These are phyloP conservation scores for Niebla homalea DNA, from an alignment of 495 filamentous ascomycete species.

Conservation along the genomic window DNA sequence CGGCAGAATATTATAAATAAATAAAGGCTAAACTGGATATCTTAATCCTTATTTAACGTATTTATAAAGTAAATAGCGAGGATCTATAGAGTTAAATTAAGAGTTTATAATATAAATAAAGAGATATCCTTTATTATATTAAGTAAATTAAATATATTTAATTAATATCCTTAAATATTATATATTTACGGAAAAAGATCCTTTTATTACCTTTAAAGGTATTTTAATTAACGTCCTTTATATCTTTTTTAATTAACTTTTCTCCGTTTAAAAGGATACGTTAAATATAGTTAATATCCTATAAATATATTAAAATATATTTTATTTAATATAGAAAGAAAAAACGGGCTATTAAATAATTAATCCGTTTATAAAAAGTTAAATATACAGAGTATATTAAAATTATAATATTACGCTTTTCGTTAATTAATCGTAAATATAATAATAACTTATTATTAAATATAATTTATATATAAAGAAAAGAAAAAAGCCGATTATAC, in stretches of 20 bases:
- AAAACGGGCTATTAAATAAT: slow-evolving; percentile 1
- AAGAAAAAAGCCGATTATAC: not conserved
- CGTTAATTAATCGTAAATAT: not conserved
- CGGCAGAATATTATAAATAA: not conserved
- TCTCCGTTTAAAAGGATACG: not conserved
- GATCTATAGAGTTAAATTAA: not conserved
- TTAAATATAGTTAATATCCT: not conserved
- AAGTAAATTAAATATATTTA: not conserved
- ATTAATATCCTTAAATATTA: slow-evolving; percentile 5
- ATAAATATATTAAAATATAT: not conserved
- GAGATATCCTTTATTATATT: not conserved
- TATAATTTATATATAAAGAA: not conserved
- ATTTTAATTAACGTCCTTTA: slow-evolving; percentile 6
- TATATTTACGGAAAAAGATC: slow-evolving; percentile 2
- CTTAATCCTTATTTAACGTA: not conserved
- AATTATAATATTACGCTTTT: not conserved
- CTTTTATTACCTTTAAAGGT: slow-evolving; percentile 1
- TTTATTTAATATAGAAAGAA: not conserved
- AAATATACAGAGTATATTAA: not conserved
- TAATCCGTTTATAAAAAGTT: slow-evolving; percentile 1
- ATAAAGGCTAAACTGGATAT: not conserved
- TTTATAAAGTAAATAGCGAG: not conserved
- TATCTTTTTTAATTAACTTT: slow-evolving; percentile 5
- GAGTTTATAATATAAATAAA: slow-evolving; percentile 1
- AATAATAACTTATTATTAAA: not conserved